These are phyloP conservation scores for Trametopsis cervina DNA, from an alignment of 768 basidiomycete genomes.

Conservation along the genomic window DNA sequence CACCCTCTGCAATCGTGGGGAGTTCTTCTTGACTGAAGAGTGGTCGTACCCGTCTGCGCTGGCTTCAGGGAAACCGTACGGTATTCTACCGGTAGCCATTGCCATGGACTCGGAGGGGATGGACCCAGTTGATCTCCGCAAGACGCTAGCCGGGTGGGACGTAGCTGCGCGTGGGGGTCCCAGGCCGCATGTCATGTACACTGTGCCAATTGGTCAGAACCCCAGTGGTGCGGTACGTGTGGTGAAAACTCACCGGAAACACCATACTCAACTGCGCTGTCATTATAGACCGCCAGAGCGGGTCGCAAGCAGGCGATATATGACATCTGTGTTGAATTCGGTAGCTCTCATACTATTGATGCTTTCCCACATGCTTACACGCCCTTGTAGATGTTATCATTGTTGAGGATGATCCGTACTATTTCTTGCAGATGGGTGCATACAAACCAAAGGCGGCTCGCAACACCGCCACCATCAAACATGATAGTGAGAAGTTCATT, in stretches of 20 bases:
- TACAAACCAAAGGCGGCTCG: slow-evolving; percentile 42
- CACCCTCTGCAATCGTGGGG: slow-evolving; percentile 63
- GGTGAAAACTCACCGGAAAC: background rate
- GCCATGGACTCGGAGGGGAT: slow-evolving; percentile 70
- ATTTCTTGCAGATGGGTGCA: slow-evolving; percentile 58
- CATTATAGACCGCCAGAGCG: slow-evolving; percentile 46
- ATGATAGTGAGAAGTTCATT: slow-evolving; percentile 41
- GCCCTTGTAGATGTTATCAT: slow-evolving; percentile 54
- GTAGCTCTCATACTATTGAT: slow-evolving; percentile 27
- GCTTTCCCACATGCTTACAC: slow-evolving; percentile 1
- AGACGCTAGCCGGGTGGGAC: slow-evolving; percentile 62
- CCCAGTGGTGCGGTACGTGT: slow-evolving; percentile 62
- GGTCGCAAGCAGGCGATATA: slow-evolving; percentile 74
- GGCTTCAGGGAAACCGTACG: slow-evolving; percentile 27
- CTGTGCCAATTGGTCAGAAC: slow-evolving; percentile 79
- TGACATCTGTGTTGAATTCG: slow-evolving; percentile 75
- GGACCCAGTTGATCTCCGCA: slow-evolving; percentile 51
- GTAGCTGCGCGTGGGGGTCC: slow-evolving; percentile 42
- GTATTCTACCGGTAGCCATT: slow-evolving; percentile 44
- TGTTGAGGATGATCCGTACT: slow-evolving; percentile 82
- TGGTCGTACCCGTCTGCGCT: slow-evolving; percentile 71
- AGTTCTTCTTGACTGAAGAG: slow-evolving; percentile 52
- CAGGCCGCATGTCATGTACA: slow-evolving; percentile 69
- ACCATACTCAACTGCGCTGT: background rate
- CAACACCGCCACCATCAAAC: slow-evolving; percentile 17